These are phyloP conservation scores for Magnaporthales sp. DNA, from an alignment of 2,329 filamentous ascomycete species.

Conservation along the genomic window DNA sequence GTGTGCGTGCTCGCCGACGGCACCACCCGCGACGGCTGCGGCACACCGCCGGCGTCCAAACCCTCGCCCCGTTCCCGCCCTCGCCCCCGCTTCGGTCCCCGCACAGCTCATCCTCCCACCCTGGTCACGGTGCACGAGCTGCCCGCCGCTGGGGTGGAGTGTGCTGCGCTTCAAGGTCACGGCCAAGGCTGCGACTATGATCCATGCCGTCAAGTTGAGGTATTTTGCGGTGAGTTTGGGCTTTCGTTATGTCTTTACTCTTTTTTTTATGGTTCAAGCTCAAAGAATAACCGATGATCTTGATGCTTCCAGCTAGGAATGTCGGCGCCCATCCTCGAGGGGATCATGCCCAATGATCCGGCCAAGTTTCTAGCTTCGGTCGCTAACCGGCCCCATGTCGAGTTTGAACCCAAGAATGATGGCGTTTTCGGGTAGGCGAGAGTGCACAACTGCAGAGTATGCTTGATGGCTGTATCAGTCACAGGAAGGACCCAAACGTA, in stretches of 20 bases:
- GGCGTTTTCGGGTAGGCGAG: neutral
- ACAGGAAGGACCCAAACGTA: no score
- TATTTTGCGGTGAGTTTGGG: neutral
- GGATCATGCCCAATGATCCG: neutral
- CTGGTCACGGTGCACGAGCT: neutral
- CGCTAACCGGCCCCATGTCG: neutral
- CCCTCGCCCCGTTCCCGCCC: neutral
- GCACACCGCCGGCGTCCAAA: neutral
- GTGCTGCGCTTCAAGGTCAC: slow-evolving; percentile 1
- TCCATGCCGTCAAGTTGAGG: neutral
- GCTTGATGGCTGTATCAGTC: neutral
- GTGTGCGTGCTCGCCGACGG: neutral
- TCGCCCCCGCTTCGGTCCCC: neutral
- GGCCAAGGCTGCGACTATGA: neutral
- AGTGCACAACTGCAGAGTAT: neutral
- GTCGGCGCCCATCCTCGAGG: neutral
- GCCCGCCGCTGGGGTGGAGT: neutral
- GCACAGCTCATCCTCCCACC: neutral
- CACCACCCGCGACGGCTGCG: neutral
- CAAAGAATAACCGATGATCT: neutral
- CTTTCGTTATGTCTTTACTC: neutral
- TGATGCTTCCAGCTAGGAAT: neutral
- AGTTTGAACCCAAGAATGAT: neutral
- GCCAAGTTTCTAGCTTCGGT: neutral
- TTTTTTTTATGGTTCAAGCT: no score